Evolutionary conservation across 2,329 filamentous ascomycete genomes (phyloP).

Genomic region (Pseudophaeomoniella oleicola): DNA sequence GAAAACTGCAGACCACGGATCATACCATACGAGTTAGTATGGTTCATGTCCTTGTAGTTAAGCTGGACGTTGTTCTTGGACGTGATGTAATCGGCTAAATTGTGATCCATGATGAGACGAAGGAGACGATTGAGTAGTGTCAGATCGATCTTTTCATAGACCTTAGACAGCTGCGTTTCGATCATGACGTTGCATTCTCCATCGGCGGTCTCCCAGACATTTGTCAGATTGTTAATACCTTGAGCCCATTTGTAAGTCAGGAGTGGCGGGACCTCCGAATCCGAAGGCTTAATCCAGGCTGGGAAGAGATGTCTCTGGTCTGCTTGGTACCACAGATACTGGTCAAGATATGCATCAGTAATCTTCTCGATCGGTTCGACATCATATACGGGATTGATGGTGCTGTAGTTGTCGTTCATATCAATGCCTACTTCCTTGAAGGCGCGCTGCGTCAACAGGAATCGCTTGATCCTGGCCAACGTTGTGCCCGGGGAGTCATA

Average conservation of each 20-base stretch:
- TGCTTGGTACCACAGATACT: constrained; percentile 98
- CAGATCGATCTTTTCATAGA: constrained; percentile 98
- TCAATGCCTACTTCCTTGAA: constrained; percentile 99
- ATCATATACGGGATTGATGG: constrained; percentile 97
- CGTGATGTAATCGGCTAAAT: constrained; percentile 96
- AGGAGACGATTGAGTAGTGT: constrained; percentile 88
- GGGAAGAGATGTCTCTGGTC: constrained; percentile 95
- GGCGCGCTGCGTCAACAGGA: constrained; percentile 87
- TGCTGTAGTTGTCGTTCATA: constrained; percentile 99
- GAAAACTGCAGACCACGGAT: constrained; percentile 97
- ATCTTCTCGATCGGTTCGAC: constrained; percentile 99
- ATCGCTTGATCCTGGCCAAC: constrained; percentile 89
- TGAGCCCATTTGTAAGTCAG: constrained; percentile 98
- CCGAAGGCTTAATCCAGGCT: constrained; percentile 97
- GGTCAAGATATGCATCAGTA: constrained; percentile 93
- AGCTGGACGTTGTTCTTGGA: constrained; percentile 99
- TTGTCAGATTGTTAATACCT: constrained; percentile 93
- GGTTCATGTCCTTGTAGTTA: constrained; percentile 99
- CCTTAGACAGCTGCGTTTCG: constrained; percentile 95
- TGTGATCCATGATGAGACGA: constrained; percentile 97
- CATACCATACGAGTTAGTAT: constrained; percentile 97
- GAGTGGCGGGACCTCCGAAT: constrained; percentile 90
- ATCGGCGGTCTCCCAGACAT: constrained; percentile 85
- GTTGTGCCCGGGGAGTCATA: constrained; percentile 97
- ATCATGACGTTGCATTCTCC: constrained; percentile 98